Evolutionary conservation across 106 monocot genomes (phyloP).

Genomic region (Dendrobium officinale): DNA sequence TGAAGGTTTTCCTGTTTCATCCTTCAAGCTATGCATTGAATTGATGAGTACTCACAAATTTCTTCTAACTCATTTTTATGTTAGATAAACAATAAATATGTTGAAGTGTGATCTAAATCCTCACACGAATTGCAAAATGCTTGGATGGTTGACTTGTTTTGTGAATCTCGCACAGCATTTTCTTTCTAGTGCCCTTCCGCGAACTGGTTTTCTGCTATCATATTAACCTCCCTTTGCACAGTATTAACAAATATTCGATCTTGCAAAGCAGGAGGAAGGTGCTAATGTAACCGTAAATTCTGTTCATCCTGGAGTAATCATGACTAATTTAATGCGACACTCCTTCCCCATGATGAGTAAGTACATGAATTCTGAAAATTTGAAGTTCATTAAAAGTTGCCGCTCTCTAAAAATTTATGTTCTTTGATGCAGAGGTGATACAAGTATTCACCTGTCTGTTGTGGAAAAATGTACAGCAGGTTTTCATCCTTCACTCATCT

Average conservation of each 20-base stretch:
- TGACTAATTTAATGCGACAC: slow-evolving; percentile 90
- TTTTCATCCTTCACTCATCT: slow-evolving; percentile 6
- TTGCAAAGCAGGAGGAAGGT: slow-evolving; percentile 62
- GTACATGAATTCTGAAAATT: not conserved
- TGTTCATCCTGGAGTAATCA: slow-evolving; percentile 89
- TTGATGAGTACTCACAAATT: no score
- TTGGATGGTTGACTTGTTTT: no score
- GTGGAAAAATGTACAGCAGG: slow-evolving; percentile 97
- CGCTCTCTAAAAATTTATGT: not conserved
- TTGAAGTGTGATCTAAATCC: no score
- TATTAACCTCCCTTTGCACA: no score
- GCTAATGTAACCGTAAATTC: slow-evolving; percentile 80
- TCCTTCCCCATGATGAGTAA: slow-evolving; percentile 72
- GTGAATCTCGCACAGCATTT: no score
- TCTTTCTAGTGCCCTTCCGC: no score
- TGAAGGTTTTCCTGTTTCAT: no score
- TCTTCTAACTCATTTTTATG: no score
- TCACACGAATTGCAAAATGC: no score
- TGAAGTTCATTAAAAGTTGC: not conserved
- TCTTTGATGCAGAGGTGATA: slow-evolving; percentile 38
- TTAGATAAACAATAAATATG: no score
- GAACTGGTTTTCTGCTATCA: no score
- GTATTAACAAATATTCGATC: not conserved
- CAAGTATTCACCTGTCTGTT: slow-evolving; percentile 49
- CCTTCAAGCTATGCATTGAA: no score